Conservation (phyloP, 352 stramenopile genomes). For the Globisporangium takayamanum region DNA sequence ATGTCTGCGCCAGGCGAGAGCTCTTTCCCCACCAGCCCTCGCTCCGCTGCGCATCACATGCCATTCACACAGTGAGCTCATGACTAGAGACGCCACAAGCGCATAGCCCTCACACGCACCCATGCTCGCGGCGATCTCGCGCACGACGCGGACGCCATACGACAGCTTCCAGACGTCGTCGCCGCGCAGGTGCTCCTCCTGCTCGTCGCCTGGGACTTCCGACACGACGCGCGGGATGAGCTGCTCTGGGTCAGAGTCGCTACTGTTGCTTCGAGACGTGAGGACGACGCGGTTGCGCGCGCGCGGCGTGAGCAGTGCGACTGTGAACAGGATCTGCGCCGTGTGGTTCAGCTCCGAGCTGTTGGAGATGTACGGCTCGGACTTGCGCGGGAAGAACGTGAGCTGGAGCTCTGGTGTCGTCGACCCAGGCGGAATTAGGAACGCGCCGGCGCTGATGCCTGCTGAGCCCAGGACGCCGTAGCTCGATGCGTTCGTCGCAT, state of each 20-base stretch:
- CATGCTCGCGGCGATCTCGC: slow-evolving; percentile 40
- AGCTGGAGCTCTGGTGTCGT: slow-evolving; percentile 82
- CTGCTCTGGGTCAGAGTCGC: slow-evolving; percentile 15
- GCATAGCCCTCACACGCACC: slow-evolving; percentile 12
- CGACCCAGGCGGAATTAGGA: slow-evolving; percentile 61
- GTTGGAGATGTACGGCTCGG: slow-evolving; percentile 67
- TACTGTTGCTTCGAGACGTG: slow-evolving; percentile 25
- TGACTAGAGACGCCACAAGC: background rate
- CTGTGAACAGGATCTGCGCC: slow-evolving; percentile 68
- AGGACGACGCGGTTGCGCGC: slow-evolving; percentile 46
- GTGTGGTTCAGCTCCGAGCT: slow-evolving; percentile 35
- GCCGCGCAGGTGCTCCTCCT: slow-evolving; percentile 41
- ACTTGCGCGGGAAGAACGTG: slow-evolving; percentile 83
- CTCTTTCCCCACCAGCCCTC: slow-evolving; percentile 32
- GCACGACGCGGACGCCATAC: slow-evolving; percentile 49
- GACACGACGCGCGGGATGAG: slow-evolving; percentile 39
- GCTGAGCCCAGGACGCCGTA: slow-evolving; percentile 56
- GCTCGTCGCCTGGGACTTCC: slow-evolving; percentile 35
- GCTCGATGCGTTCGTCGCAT: slow-evolving; percentile 26
- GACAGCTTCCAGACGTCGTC: slow-evolving; percentile 62
- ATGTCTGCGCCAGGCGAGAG: slow-evolving; percentile 31
- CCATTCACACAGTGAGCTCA: background rate
- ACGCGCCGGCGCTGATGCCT: slow-evolving; percentile 67
- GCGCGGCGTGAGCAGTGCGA: slow-evolving; percentile 61
- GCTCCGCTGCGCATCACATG: slow-evolving; percentile 23